Conservation (phyloP, 495 filamentous ascomycete genomes). For the Hypoxylon fuscum region DNA sequence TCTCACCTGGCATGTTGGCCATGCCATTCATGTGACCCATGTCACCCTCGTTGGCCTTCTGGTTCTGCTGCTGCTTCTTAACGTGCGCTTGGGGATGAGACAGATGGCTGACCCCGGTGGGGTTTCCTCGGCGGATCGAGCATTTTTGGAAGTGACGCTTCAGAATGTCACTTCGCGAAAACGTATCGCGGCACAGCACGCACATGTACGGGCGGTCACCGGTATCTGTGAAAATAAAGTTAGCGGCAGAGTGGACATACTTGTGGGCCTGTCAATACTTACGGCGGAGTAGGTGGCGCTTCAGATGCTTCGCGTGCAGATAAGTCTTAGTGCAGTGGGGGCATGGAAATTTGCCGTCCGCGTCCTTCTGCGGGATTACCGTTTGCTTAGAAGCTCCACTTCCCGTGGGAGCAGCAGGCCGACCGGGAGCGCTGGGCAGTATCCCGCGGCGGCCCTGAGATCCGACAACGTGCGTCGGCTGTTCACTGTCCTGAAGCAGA, state of each 20-base stretch:
- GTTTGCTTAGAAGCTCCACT: constrained; percentile 76
- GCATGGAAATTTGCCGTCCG: constrained; percentile 96
- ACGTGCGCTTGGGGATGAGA: constrained; percentile 89
- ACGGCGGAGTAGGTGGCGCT: constrained; percentile 94
- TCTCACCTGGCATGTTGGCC: constrained; percentile 58
- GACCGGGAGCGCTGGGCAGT: constrained; percentile 86
- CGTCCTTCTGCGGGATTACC: constrained; percentile 88
- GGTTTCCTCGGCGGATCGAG: constrained; percentile 92
- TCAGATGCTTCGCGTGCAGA: constrained; percentile 95
- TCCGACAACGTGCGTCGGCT: constrained; percentile 89
- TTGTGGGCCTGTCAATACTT: constrained; percentile 58
- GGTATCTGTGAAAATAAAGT: constrained; percentile 69
- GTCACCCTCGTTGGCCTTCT: constrained; percentile 62
- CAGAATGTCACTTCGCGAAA: constrained; percentile 96
- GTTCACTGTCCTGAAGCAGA: constrained; percentile 58
- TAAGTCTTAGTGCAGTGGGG: constrained; percentile 98
- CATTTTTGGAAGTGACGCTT: constrained; percentile 99
- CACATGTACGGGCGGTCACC: constrained; percentile 98
- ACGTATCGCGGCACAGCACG: constrained; percentile 96
- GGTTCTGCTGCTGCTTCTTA: constrained; percentile 74
- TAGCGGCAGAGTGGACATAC: constrained; percentile 21
- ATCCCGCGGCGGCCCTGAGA: constrained; percentile 91
- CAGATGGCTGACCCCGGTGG: constrained; percentile 89
- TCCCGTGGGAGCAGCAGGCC: constrained; percentile 69
- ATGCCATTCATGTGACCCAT: constrained; percentile 64